Conservation (phyloP, 2,329 filamentous ascomycete species). For the Botrytis tulipae region DNA sequence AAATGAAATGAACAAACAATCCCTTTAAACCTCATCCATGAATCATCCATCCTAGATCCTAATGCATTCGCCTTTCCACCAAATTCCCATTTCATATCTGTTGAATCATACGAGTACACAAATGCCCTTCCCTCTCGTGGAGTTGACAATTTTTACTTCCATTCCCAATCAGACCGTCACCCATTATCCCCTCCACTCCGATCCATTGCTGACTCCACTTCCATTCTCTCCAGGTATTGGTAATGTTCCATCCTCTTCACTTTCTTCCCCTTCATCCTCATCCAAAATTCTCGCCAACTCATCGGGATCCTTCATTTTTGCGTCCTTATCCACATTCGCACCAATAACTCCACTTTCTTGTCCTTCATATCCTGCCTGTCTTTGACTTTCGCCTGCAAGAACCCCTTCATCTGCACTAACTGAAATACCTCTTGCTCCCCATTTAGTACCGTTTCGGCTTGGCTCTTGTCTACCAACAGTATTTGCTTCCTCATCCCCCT, state of each 20-base stretch:
- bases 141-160: not conserved
- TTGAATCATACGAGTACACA: constrained; percentile 7
- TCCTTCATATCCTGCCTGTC: constrained; percentile 40
- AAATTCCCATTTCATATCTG: not conserved
- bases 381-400: constrained; percentile 49
- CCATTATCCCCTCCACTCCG: constrained; percentile 15
- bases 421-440: constrained; percentile 64
- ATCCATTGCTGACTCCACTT: constrained; percentile 12
- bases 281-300: constrained; percentile 61
- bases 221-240: not conserved
- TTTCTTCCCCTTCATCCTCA: constrained; percentile 51
- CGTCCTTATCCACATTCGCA: constrained; percentile 55
- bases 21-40: not conserved
- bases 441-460: constrained; percentile 39
- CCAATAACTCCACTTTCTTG: constrained; percentile 48
- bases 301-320: constrained; percentile 65
- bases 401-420: constrained; percentile 64
- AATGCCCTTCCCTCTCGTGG: not conserved
- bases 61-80: not conserved
- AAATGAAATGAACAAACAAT: not conserved
- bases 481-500: constrained; percentile 32
- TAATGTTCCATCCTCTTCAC: constrained; percentile 23
- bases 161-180: not conserved
- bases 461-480: constrained; percentile 22
- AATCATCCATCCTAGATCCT: not conserved